Conservation (phyloP, 139 green algal species). For the Chlamydomonas urium region DNA sequence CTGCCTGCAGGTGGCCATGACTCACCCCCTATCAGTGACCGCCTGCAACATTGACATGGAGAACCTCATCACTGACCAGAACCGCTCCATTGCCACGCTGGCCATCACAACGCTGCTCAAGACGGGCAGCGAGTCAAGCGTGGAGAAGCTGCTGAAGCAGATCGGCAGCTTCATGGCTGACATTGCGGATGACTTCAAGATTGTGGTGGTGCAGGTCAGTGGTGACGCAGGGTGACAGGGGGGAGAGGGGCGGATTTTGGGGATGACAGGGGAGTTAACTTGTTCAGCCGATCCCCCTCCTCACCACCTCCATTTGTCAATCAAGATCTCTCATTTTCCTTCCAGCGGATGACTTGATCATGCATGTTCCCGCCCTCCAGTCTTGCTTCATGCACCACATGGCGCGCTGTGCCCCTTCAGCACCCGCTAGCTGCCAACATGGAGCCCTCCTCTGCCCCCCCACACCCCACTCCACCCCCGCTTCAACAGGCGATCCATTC, state of each 20-base stretch:
- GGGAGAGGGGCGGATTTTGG: no score
- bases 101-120: conserved; percentile 99
- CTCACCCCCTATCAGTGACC: conserved; percentile 85
- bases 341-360: no score
- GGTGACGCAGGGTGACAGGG: no score
- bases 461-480: neutral
- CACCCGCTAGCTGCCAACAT: no score
- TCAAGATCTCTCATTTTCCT: no score
- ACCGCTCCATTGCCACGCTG: conserved; percentile 90
- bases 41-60: conserved; percentile 99
- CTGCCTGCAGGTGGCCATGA: conserved; percentile 86
- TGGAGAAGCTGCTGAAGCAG: conserved; percentile 98
- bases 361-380: no score
- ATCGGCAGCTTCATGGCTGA: conserved; percentile 97
- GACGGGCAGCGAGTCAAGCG: conserved; percentile 86
- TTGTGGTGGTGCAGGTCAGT: conserved; percentile 96
- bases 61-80: conserved; percentile 87
- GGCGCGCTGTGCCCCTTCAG: no score
- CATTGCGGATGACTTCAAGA: conserved; percentile 99
- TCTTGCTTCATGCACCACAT: no score
- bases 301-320: no score
- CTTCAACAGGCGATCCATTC: conserved; percentile 82
- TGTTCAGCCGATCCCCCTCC: no score
- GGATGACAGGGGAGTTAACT: no score
- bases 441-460: no score